Evolutionary conservation across 2,329 filamentous ascomycete genomes (phyloP), one percentile per base, ranked within the genome.

Genomic region (Lizonia empirigonia): DNA sequence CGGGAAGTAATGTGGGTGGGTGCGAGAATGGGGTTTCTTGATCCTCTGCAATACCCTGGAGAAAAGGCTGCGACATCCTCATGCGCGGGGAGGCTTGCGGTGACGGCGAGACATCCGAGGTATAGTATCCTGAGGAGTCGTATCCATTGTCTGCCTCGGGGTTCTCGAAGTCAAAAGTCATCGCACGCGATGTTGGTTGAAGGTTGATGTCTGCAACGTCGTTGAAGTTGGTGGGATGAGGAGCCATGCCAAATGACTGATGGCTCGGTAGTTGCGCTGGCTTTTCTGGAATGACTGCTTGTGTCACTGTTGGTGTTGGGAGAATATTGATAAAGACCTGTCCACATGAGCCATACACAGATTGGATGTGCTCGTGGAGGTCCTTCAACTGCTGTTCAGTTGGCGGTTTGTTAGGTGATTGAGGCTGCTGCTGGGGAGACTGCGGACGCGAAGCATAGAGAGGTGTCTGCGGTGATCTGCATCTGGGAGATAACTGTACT

Each of bases 221-320:
- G 72, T 85, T 76, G 63, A 85, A 86, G 52, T 82, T 82, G 13
- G 80, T 77, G 58, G 83, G 78, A 74, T 87, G 79, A 56, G 82
- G 77, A 62, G 82, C 73, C 53, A 78, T 74, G 69, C 83, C 77
- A 63, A 84, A 77, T 55, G 74, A 70, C 55, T 76, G 75, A 64
- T 75, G 74, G 45, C 61, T 67, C 61, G 69, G 71, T 51, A 66
- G 53, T 45, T 74, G 68, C 12, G 62, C 69, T 47, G 72, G 63
- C 56, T 76, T 75, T 52, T 77, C 75, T n/a, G 63, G 77, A 63
- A 72, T 77, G 77, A 54, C 79, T 79, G 66, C 67, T 36, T 84
- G 82, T 45, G 63, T 62, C 76, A 53, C 79, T 79, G 65, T 68
- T 33, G 84, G 82, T 35, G 63, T 66, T 36, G 82, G 85, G 5